A percentile compares a stretch with the other conserved stretches of the same genome.
These are phyloP conservation scores for Flaveria ramosissima DNA, from an alignment of 129 eudicot species.

Conservation along the genomic window DNA sequence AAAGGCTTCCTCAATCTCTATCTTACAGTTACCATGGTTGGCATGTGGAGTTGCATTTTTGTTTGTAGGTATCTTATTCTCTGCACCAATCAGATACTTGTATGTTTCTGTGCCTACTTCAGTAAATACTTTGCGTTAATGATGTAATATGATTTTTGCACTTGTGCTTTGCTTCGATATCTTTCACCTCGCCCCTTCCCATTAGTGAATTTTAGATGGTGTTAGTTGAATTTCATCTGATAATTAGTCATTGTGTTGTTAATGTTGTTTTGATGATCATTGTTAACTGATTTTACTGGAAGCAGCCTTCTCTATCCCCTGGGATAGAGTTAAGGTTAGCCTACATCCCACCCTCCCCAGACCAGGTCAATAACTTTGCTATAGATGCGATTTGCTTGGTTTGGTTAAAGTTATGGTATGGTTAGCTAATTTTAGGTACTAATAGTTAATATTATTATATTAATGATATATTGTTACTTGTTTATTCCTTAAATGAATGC, in stretches of 20 bases:
- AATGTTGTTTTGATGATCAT: background rate
- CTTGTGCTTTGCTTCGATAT: conserved; percentile 9
- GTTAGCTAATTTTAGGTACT: background rate
- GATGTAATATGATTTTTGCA: background rate
- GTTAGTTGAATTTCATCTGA: background rate
- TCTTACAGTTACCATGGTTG: conserved; percentile 76
- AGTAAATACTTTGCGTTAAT: background rate
- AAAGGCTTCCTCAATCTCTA: conserved; percentile 67
- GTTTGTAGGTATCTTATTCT: conserved; percentile 99
- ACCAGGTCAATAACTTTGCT: too few species aligned
- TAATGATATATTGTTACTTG: conserved; percentile 8
- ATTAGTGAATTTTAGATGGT: background rate
- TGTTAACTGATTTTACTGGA: background rate
- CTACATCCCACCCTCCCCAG: too few species aligned
- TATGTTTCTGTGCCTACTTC: conserved; percentile 7
- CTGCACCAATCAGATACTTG: conserved; percentile 34
- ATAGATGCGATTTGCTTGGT: too few species aligned
- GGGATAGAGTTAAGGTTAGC: too few species aligned
- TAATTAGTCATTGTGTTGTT: background rate
- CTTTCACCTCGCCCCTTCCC: background rate
- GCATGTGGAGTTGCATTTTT: conserved; percentile 80
- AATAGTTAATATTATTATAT: background rate
- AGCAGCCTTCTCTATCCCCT: too few species aligned
- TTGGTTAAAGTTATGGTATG: too few species aligned
- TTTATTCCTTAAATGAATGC: background rate